These are phyloP conservation scores for Fusarium equiseti DNA, from an alignment of 2,329 filamentous ascomycete species.

Conservation along the genomic window DNA sequence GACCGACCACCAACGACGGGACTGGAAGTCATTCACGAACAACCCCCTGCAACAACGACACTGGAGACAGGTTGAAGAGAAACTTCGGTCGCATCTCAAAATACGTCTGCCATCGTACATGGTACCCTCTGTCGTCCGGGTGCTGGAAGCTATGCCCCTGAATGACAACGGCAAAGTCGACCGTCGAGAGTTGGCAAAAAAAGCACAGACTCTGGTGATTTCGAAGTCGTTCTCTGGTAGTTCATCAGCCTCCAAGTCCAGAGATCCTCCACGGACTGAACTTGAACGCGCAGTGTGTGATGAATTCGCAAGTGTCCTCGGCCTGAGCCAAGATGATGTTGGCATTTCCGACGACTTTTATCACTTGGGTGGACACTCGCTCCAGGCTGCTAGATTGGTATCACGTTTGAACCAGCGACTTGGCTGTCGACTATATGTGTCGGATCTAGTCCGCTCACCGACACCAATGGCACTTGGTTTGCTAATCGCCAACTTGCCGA, in stretches of 20 bases:
- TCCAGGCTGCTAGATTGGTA: background rate
- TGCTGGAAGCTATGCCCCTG: constrained; percentile 8
- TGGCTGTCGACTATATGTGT: background rate
- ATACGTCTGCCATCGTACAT: constrained; percentile 12
- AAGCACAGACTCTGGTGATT: background rate
- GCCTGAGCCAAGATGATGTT: background rate
- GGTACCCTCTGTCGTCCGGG: constrained; percentile 1
- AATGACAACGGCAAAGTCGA: constrained; percentile 24
- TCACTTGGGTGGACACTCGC: constrained; percentile 1
- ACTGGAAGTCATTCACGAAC: background rate
- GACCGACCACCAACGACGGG: constrained; percentile 14
- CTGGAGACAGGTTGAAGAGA: background rate
- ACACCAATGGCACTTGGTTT: background rate
- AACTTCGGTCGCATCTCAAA: background rate
- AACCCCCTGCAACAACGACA: background rate
- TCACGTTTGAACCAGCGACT: background rate
- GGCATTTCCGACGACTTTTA: background rate
- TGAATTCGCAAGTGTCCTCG: background rate
- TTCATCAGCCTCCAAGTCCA: background rate
- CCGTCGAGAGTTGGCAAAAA: background rate
- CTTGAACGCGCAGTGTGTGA: background rate
- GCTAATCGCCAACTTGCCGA: background rate
- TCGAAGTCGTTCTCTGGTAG: background rate
- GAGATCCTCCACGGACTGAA: background rate
- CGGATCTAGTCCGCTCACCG: background rate